Percentiles rank a stretch among this genome's conserved stretches.
Conservation (phyloP, 2,329 filamentous ascomycete species). For the Orbilia brochopaga region DNA sequence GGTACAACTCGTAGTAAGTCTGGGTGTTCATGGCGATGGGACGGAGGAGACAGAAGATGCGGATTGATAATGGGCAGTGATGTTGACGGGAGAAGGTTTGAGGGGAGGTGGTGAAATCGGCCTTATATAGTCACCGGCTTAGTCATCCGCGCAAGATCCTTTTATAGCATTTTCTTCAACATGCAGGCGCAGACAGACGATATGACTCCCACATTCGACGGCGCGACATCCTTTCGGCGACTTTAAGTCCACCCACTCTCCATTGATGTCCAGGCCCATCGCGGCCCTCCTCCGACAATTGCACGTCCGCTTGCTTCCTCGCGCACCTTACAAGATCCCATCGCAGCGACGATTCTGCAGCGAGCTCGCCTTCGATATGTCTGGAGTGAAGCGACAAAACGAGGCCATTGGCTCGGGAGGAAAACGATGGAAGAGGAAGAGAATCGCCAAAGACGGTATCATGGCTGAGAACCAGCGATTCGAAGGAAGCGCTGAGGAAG, state of each 20-base stretch:
- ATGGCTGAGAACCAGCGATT: background rate
- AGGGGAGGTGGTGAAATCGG: background rate
- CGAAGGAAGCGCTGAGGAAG: constrained; percentile 26
- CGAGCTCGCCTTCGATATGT: constrained; percentile 21
- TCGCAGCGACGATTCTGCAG: background rate
- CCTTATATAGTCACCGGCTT: background rate
- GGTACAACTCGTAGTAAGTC: constrained; percentile 91
- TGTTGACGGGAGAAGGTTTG: background rate
- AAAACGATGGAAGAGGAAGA: constrained; percentile 30
- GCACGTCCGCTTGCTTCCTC: background rate
- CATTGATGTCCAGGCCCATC: constrained; percentile 16
- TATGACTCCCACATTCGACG: background rate
- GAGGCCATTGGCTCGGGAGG: constrained; percentile 2
- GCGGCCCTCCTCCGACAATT: constrained; percentile 3
- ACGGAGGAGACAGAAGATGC: background rate
- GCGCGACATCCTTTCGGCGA: background rate
- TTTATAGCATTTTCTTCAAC: background rate
- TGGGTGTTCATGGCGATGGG: constrained; percentile 61
- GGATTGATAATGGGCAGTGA: background rate
- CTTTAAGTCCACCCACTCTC: background rate
- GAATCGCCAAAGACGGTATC: background rate
- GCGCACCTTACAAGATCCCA: too few species aligned
- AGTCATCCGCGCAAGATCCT: background rate
- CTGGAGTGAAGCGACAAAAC: constrained; percentile 24
- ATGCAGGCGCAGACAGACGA: background rate